These are phyloP conservation scores for Fusarium clavum DNA, from an alignment of 2,329 filamentous ascomycete genomes.

Conservation along the genomic window DNA sequence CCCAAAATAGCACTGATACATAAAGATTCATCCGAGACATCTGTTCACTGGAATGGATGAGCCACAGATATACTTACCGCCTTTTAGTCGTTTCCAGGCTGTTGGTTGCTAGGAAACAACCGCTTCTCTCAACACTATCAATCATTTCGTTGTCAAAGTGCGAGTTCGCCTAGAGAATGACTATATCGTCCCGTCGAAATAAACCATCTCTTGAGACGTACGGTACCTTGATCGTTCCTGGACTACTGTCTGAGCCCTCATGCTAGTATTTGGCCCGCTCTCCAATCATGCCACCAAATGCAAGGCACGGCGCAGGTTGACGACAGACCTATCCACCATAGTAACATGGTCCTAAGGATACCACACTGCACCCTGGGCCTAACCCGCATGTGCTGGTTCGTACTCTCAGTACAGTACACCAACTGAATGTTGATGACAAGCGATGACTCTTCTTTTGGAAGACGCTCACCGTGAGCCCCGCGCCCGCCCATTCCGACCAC, in stretches of 20 bases:
- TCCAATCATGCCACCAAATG: slow-evolving; percentile 47
- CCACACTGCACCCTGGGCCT: slow-evolving; percentile 28
- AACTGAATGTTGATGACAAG: slow-evolving; percentile 33
- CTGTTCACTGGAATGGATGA: slow-evolving; percentile 26
- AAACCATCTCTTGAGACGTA: slow-evolving; percentile 22
- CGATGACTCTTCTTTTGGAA: slow-evolving; percentile 24
- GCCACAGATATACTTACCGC: slow-evolving; percentile 22
- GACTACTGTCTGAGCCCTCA: slow-evolving; percentile 34
- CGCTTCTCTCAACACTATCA: background rate
- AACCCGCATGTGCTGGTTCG: slow-evolving; percentile 21
- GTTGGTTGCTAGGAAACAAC: slow-evolving; percentile 24
- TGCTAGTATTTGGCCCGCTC: slow-evolving; percentile 40
- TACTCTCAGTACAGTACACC: slow-evolving; percentile 31
- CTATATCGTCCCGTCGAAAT: slow-evolving; percentile 1
- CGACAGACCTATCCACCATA: slow-evolving; percentile 41
- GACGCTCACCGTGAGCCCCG: slow-evolving; percentile 34
- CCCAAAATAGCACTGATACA: slow-evolving; percentile 19
- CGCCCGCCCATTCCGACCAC: slow-evolving; percentile 40
- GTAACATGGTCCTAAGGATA: slow-evolving; percentile 34
- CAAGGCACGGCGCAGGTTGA: slow-evolving; percentile 48
- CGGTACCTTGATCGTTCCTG: slow-evolving; percentile 43
- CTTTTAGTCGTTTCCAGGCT: slow-evolving; percentile 6
- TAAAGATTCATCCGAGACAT: slow-evolving; percentile 2
- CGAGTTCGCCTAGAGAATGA: background rate
- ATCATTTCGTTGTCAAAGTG: slow-evolving; percentile 3